Percentiles rank a stretch among this genome's conserved stretches.
These are phyloP conservation scores for Colletotrichum agaves DNA, from an alignment of 2,329 filamentous ascomycete genomes.

Conservation along the genomic window DNA sequence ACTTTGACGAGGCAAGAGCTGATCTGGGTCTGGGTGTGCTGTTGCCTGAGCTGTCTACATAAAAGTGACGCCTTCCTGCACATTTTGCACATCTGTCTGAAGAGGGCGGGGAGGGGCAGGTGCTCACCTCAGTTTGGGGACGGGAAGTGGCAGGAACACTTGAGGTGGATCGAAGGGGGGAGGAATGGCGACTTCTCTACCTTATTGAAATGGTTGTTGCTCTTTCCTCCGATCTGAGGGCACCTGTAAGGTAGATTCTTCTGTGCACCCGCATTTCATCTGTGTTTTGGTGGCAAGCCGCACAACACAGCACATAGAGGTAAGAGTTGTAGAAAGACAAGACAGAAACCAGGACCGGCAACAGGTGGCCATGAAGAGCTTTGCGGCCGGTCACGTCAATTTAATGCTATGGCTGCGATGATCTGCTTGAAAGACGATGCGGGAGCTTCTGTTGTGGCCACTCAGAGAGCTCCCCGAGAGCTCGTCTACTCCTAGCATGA, in stretches of 20 bases:
- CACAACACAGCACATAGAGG: neutral
- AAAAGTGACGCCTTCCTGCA: neutral
- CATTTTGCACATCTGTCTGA: neutral
- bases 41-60: constrained; percentile 2
- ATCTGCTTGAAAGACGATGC: constrained; percentile 36
- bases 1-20: neutral
- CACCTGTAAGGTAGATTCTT: neutral
- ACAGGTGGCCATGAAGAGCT: neutral
- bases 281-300: neutral
- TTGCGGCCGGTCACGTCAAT: constrained; percentile 31
- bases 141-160: neutral
- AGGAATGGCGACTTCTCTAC: constrained; percentile 5
- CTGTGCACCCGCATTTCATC: neutral
- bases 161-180: neutral
- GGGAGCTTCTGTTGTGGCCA: constrained; percentile 27
- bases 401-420: constrained; percentile 34
- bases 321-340: neutral
- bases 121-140: neutral
- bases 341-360: constrained; percentile 1
- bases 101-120: neutral
- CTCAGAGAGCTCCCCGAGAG: constrained; percentile 37
- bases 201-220: neutral
- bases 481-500: constrained; percentile 31
- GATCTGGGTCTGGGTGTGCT: neutral
- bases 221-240: neutral